Base-by-base conservation (phyloP, 1,284 basidiomycete genomes). In the Apiotrichum siamense region DNA sequence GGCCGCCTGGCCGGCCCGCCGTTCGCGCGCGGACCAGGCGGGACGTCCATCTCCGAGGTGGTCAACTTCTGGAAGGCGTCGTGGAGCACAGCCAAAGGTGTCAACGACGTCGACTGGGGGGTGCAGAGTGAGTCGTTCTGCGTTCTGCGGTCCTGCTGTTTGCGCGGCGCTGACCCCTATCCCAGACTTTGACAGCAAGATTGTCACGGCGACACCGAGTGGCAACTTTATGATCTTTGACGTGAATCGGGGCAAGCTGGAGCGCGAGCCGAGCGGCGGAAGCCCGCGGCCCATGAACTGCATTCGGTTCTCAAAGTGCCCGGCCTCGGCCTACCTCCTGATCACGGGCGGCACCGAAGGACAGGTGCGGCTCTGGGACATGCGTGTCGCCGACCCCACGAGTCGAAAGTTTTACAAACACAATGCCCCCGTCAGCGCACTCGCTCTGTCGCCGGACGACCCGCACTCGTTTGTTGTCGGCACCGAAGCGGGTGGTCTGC, bases 221-320 rank as follows among this genome's bases (percentile, higher is more conserved):
- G 88, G 88, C 1, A 88, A 89, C 58, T 79, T 91, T 37, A 83
- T 89, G 47, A 80, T 90, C 75, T 91, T 88, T 83, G 88, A 91
- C 67, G 64, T 89, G 21, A 81, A 83, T 59, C 86, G 83, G 67
- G 74, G 79, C 39, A 89, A 87, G 72, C 83, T 83, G 57, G 86
- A 90, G 66, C 78, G 82, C 42, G 81, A 83, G 61, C 79, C 82
- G 18, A 61, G 55, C 0, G 85, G 83, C 59, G 85, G 85, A 41
- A 87, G 90, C 60, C 76, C 80, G 40, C 80, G 88, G 27, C 83
- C 88, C 0, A 85, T 91, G 49, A 84, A 89, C 65, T 80, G 80
- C 49, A 69, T 90, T 32, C 44, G 54, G 26, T 46, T 69, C 10
- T 69, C 80, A 80, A 33, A 83, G 82, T 47, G 86, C 80, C 3